Conservation (phyloP, 805 yeast species). For the Zygoascus ofunaensis region DNA sequence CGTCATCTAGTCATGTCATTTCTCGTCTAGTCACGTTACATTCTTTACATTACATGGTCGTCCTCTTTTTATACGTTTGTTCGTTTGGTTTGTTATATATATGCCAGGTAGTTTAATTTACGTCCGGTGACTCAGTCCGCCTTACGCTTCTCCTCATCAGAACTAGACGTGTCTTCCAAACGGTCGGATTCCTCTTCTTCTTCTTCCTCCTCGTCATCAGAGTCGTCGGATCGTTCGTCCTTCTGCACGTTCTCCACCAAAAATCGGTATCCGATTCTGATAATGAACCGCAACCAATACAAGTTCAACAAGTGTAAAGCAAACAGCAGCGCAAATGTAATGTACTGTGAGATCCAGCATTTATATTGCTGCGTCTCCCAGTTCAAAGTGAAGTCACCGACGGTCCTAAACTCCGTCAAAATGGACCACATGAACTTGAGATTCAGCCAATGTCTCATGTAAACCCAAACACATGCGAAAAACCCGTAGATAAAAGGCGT, state of each 20-base stretch:
- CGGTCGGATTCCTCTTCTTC: slow-evolving; percentile 20
- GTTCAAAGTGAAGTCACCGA: slow-evolving; percentile 72
- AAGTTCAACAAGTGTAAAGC: slow-evolving; percentile 79
- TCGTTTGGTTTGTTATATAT: too few species aligned
- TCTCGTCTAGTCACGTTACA: too few species aligned
- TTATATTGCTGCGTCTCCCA: slow-evolving; percentile 91
- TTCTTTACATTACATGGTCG: too few species aligned
- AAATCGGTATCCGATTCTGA: slow-evolving; percentile 66
- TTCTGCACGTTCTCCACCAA: slow-evolving; percentile 49
- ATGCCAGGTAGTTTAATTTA: too few species aligned
- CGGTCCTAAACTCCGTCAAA: slow-evolving; percentile 74
- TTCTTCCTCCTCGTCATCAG: slow-evolving; percentile 44
- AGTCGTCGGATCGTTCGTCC: slow-evolving; percentile 87
- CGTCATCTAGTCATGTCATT: too few species aligned
- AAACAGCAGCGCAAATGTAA: slow-evolving; percentile 66
- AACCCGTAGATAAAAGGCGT: slow-evolving; percentile 58
- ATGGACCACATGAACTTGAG: slow-evolving; percentile 49
- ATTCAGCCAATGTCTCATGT: slow-evolving; percentile 81
- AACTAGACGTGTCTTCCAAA: too few species aligned
- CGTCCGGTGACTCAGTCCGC: too few species aligned
- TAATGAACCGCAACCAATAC: slow-evolving; percentile 79
- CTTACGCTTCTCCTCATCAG: too few species aligned
- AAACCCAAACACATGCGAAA: slow-evolving; percentile 72
- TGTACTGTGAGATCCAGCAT: slow-evolving; percentile 90
- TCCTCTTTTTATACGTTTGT: too few species aligned